Evolutionary conservation across 306 rosid genomes (phyloP).

Genomic region (Alnus glutinosa): DNA sequence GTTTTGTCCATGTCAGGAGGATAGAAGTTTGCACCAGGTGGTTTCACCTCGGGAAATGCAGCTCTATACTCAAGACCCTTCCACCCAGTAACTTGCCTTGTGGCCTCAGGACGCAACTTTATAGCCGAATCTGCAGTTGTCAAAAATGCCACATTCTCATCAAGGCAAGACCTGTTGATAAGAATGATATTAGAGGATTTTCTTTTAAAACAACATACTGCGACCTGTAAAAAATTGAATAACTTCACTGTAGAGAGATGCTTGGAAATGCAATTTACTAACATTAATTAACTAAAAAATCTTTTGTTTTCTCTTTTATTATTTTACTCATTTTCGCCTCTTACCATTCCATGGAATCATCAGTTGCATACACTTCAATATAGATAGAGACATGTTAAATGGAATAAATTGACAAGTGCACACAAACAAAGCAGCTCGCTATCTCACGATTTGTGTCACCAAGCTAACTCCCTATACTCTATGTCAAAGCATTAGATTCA

Average conservation of each 20-base stretch:
- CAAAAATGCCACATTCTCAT: slow-evolving; percentile 79
- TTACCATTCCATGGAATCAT: background rate
- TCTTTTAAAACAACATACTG: background rate
- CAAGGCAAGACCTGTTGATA: slow-evolving; percentile 75
- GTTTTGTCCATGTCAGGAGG: slow-evolving; percentile 93
- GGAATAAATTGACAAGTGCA: background rate
- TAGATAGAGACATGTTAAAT: background rate
- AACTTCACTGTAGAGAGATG: background rate
- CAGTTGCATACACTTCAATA: background rate
- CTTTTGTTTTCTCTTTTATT: too few species aligned
- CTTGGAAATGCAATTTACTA: background rate
- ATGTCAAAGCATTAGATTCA: too few species aligned
- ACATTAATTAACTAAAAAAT: background rate
- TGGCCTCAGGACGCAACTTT: slow-evolving; percentile 66
- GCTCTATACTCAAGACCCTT: slow-evolving; percentile 84
- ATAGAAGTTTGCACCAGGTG: slow-evolving; percentile 91
- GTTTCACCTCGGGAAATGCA: slow-evolving; percentile 76
- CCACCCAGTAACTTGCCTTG: slow-evolving; percentile 64
- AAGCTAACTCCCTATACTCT: too few species aligned
- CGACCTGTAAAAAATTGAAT: background rate
- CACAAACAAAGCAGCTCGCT: too few species aligned
- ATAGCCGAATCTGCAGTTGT: slow-evolving; percentile 90
- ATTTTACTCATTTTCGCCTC: background rate
- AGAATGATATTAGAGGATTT: slow-evolving; percentile 12
- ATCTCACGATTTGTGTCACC: too few species aligned